Evolutionary conservation across 2,329 filamentous ascomycete genomes (phyloP).

Genomic region (Pseudogymnoascus sp.): DNA sequence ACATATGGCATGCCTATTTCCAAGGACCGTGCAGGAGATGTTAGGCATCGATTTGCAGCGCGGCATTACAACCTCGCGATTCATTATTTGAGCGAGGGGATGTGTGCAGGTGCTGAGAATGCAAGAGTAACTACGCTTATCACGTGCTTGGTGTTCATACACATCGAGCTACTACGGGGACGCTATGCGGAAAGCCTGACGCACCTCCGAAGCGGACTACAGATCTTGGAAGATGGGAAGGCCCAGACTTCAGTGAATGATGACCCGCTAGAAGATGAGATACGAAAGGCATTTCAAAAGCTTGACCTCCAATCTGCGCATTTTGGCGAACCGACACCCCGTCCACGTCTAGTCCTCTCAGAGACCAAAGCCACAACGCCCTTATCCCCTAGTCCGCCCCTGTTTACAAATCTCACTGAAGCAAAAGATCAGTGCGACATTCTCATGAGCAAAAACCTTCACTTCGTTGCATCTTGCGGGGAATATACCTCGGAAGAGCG

Average conservation of each 20-base stretch:
- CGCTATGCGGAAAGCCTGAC: not conserved
- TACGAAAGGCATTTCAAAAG: not conserved
- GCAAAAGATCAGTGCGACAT: not conserved
- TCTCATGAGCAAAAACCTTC: not conserved
- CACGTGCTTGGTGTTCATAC: slow-evolving; percentile 1
- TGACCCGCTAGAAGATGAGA: not conserved
- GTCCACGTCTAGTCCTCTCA: not conserved
- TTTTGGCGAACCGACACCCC: not conserved
- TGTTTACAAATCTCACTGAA: not conserved
- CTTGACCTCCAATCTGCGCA: not conserved
- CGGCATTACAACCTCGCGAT: slow-evolving; percentile 1
- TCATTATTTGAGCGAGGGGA: not conserved
- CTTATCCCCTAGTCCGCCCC: not conserved
- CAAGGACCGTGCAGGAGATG: not conserved
- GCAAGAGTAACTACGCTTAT: not conserved
- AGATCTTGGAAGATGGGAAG: not conserved
- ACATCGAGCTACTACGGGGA: not conserved
- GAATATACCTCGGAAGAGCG: not conserved
- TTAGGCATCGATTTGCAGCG: not conserved
- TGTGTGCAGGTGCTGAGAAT: not conserved
- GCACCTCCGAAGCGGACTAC: not conserved
- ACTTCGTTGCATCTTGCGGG: not conserved
- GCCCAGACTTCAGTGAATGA: too few species aligned
- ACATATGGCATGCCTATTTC: slow-evolving; percentile 3
- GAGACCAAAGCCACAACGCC: not conserved